A percentile compares a stretch with the other conserved stretches of the same genome.
Evolutionary conservation across 306 rosid species (phyloP).

Genomic region (Gynostemma pentaphyllum): DNA sequence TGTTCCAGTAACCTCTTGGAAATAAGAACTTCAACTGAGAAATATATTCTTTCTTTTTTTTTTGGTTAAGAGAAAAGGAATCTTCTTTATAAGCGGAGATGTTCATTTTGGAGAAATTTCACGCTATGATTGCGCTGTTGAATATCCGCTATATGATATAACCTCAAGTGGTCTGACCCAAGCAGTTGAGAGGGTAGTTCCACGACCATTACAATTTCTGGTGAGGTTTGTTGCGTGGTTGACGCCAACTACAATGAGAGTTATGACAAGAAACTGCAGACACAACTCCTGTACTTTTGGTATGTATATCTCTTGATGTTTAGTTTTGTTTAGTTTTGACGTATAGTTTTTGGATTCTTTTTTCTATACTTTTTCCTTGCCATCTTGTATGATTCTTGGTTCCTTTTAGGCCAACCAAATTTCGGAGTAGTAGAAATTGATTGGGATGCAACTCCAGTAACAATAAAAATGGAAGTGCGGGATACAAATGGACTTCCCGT

Average conservation of each 20-base stretch:
- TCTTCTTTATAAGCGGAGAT: slow-evolving; percentile 72
- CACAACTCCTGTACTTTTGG: slow-evolving; percentile 54
- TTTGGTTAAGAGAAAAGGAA: slow-evolving; percentile 50
- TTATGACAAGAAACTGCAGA: slow-evolving; percentile 47
- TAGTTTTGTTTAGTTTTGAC: background rate
- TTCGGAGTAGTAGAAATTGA: slow-evolving; percentile 66
- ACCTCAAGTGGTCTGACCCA: slow-evolving; percentile 79
- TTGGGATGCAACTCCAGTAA: slow-evolving; percentile 54
- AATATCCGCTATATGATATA: slow-evolving; percentile 63
- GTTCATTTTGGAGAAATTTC: slow-evolving; percentile 86
- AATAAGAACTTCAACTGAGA: background rate
- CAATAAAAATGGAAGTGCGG: slow-evolving; percentile 37
- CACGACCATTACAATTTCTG: slow-evolving; percentile 31
- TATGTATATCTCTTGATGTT: slow-evolving; percentile 20
- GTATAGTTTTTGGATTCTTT: slow-evolving; percentile 14
- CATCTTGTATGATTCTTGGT: background rate
- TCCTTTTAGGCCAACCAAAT: slow-evolving; percentile 54
- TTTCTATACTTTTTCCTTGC: background rate
- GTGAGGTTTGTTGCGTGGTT: slow-evolving; percentile 53
- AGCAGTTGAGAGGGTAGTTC: slow-evolving; percentile 49
- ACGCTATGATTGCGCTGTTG: slow-evolving; percentile 61
- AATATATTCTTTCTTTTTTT: background rate
- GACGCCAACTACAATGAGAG: slow-evolving; percentile 71
- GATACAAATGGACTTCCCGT: slow-evolving; percentile 42
- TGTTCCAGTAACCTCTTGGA: background rate